Base-by-base conservation (phyloP, 208 protist genomes). In the Vickermania ingenoplastis region DNA sequence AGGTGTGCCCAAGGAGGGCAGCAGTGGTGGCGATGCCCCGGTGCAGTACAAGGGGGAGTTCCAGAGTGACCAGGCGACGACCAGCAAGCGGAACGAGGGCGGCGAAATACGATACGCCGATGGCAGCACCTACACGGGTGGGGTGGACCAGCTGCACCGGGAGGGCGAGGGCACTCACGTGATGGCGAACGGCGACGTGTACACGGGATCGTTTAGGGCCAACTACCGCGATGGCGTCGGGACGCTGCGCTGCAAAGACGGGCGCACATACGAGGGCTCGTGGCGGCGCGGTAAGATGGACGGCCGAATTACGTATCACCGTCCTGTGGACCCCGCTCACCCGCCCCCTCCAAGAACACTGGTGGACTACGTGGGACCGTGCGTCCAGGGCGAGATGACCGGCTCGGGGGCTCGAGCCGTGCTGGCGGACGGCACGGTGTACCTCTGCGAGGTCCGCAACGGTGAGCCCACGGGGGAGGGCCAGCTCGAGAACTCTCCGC, bases 71-170 rank as follows among this genome's bases (percentile, higher is more conserved):
- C 48, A 58, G 17, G 67, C 81, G 1, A 50, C 21, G 53, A 64
- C 57, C 26, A n/a, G n/a, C n/a, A n/a, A n/a, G n/a, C n/a, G n/a
- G n/a, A 27, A 53, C 1, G 28, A 31, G 0, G 71, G 25, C 13
- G 82, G 65, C 2, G 72, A 79, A 58, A 49, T 93, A 14, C 49
- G 54, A 21, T 93, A 93, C 69, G 69, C 72, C 17, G 82, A 93
- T 54, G 80, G 82, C 13, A 79, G 75, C 53, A 61, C 23, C 58
- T 93, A 93, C 62, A 21, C 3, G 0, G 86, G 86, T 1, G 74
- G 63, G 2, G 75, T 73, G 52, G 70, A 75, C 17, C 73, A 67
- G 49, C 60, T 86, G 55, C 63, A 63, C 23, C 78, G 82, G 25
- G 62, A 85, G 36, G 86, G 86, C 17, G 60, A 77, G 21, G 86